These are phyloP conservation scores for Helichrysum umbraculigerum DNA, from an alignment of 129 eudicot genomes.

Conservation along the genomic window DNA sequence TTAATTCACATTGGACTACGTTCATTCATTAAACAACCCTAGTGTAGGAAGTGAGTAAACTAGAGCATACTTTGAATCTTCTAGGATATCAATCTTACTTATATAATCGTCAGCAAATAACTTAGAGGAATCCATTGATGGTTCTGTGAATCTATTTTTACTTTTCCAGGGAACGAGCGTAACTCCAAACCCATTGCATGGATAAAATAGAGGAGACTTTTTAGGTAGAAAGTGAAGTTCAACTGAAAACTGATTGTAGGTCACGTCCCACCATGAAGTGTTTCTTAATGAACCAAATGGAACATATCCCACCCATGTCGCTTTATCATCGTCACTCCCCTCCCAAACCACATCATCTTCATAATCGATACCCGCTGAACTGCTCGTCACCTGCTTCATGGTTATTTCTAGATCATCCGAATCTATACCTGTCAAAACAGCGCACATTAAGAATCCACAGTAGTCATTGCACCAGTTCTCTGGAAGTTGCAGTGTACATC, in stretches of 20 bases:
- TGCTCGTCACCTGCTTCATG: neutral
- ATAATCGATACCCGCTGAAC: neutral
- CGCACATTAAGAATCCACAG: neutral
- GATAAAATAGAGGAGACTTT: too few relatives aligned
- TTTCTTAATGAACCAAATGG: slow-evolving; percentile 4
- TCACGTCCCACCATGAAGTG: neutral
- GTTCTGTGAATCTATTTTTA: neutral
- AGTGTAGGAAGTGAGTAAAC: neutral
- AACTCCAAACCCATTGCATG: neutral
- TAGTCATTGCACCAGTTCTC: neutral
- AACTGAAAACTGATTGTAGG: neutral
- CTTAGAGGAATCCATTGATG: neutral
- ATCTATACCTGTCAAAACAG: neutral
- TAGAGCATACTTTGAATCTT: neutral
- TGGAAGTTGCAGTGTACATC: neutral
- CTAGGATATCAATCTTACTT: neutral
- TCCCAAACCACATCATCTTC: neutral
- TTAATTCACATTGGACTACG: too few relatives aligned
- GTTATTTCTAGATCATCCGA: neutral
- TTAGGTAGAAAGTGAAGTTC: neutral
- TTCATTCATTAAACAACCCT: too few relatives aligned
- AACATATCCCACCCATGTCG: neutral
- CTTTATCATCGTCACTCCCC: neutral
- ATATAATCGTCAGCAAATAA: neutral
- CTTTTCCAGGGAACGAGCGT: neutral